These are phyloP conservation scores for Flueggea neowawraea DNA, from an alignment of 441 rosid species.

Conservation along the genomic window DNA sequence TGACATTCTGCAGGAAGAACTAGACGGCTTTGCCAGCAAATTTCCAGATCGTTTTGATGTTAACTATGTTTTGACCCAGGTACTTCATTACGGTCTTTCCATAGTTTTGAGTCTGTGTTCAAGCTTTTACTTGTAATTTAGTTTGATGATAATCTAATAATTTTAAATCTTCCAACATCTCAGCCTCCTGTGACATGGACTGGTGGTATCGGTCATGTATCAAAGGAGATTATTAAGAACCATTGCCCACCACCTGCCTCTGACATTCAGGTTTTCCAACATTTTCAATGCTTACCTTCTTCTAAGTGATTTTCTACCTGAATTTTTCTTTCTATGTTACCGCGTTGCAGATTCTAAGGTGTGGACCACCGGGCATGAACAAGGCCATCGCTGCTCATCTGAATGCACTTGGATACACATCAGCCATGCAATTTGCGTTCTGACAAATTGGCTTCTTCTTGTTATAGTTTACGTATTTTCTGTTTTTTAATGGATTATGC, in stretches of 20 bases:
- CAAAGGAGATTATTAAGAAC: conserved; percentile 65
- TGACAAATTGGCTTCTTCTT: conserved; percentile 17
- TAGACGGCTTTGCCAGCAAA: conserved; percentile 53
- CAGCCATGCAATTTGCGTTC: conserved; percentile 80
- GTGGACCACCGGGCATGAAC: conserved; percentile 94
- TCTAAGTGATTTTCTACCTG: too few species aligned
- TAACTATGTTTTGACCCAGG: conserved; percentile 77
- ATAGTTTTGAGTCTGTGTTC: not conserved
- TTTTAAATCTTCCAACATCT: not conserved
- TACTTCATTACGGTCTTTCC: conserved; percentile 2
- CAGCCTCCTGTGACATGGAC: conserved; percentile 79
- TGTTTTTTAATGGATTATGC: not conserved
- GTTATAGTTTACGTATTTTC: not conserved
- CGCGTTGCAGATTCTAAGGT: conserved; percentile 58
- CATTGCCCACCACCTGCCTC: conserved; percentile 70
- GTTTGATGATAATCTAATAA: too few species aligned
- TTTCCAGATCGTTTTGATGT: conserved; percentile 62
- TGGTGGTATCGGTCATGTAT: conserved; percentile 72
- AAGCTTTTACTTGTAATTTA: too few species aligned
- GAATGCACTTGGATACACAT: conserved; percentile 57
- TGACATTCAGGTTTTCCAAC: conserved; percentile 44
- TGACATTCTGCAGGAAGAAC: conserved; percentile 51
- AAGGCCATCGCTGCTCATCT: conserved; percentile 80
- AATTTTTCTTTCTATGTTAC: not conserved
- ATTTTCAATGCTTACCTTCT: not conserved